Evolutionary conservation across 495 filamentous ascomycete genomes (phyloP), one percentile per base, ranked within the genome.

Genomic region (Neurospora sp.): DNA sequence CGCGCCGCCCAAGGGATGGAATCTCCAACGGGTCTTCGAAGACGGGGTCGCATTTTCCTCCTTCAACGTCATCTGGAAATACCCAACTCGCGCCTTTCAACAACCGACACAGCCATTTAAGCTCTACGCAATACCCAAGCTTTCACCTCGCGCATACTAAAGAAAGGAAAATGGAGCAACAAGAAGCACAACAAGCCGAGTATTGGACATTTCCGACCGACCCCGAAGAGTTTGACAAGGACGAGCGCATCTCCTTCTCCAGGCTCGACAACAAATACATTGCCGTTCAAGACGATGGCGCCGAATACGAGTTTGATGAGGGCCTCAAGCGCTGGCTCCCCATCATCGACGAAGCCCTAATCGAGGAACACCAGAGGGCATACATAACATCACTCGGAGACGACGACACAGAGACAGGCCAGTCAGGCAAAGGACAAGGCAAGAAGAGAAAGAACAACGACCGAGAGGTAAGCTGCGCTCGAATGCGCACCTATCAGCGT

Each of bases 191-290:
- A 22, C 74, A 68, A 69, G 75, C 77, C 27, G 78, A 80, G 71
- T 74, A 76, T 35, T 81, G 75, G 79, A 75, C 84, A 14, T 95
- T 96, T 73, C 93, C 93, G 22, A 89, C 87, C 69, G 87, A 93
- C 73, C 87, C 87, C 3, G 84, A 89, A 73, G 89, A 95, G 38
- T 97, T 98, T 79, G 90, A 92, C 73, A 82, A 83, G 71, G 95
- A 98, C 78, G 86, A 91, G 31, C 92, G 95, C 73, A 91, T 98
- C 74, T 94, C 93, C 0, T 97, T 89, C 82, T 96, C 92, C 4
- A 91, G 89, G 77, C 82, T 92, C 70, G 90, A 94, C 80, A 84
- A 89, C 73, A 95, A 92, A 77, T 94, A 90, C 81, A 88, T 94
- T 31, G 87, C 96, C 0, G 94, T 97, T 71, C 89, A 93, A 37